Base-by-base conservation (phyloP, 164 flowering plant species). In the Euptelea pleiosperma region DNA sequence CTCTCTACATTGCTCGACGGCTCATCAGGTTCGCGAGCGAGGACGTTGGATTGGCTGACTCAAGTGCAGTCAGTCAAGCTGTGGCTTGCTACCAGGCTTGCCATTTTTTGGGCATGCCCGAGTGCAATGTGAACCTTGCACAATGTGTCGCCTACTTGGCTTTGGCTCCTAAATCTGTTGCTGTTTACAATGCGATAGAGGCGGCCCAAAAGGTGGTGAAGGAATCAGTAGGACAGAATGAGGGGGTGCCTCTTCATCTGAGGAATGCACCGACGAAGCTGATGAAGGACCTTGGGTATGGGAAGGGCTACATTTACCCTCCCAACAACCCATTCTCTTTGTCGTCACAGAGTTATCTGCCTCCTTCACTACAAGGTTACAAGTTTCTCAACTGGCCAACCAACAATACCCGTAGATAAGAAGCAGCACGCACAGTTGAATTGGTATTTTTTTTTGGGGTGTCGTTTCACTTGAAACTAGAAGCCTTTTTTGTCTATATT, bases 201-300 rank as follows among this genome's bases (percentile, higher is more conserved):
- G 81, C 74, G 19, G 97, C 96, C 5, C 75, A 76, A 73, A 69
- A 75, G 70, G 84, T 65, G 14, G 91, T 87, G 52, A 81, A 60
- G 69, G 91, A 88, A n/a, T 84, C 93, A 3, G 77, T 63, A 25
- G 98, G 91, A 35, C 89, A 82, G 77, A 91, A 87, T 62, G 96
- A 91, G 55, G 82, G 81, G 14, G 98, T 88, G 50, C 98, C 96
- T 29, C 70, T 91, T 5, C 96, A 88, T 77, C 63, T 91, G 62
- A 81, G 98, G 69, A 91, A 91, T 66, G 96, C 96, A 4, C 91
- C 98, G 0, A 91, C 98, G 8, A 88, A 86, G 72, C 68, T 91
- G 26, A 91, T 91, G 98, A 84, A 82, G 65, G 94, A 88, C 2
- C 39, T 91, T 62, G 96, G 93, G 12, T 88, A 91, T 66, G 89